Evolutionary conservation across 257 asterid species (phyloP).

Genomic region (Solanum chilense): DNA sequence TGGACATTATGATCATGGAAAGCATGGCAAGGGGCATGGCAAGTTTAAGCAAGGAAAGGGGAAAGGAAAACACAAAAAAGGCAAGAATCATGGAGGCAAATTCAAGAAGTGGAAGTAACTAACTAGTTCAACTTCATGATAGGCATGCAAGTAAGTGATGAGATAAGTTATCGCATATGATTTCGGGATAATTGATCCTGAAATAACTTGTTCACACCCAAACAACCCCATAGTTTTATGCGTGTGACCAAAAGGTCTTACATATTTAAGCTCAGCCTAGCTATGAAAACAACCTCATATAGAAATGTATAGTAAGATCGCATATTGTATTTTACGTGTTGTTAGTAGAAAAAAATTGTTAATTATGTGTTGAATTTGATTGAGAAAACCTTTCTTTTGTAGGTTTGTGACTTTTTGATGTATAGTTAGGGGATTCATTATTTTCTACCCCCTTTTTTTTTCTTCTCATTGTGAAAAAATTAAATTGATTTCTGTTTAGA

Average conservation of each 20-base stretch:
- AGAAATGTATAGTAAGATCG: neutral
- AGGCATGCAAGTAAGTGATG: no score
- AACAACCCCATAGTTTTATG: no score
- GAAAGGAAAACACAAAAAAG: constrained; percentile 29
- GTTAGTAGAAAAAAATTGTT: neutral
- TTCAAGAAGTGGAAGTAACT: constrained; percentile 77
- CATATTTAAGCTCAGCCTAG: no score
- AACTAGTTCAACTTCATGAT: neutral
- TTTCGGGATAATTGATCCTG: no score
- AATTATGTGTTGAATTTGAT: neutral
- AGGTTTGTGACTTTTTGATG: no score
- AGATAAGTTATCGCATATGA: no score
- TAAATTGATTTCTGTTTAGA: no score
- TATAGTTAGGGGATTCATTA: no score
- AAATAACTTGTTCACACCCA: no score
- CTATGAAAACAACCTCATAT: neutral
- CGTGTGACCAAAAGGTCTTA: neutral
- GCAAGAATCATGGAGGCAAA: constrained; percentile 41
- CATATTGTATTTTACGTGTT: no score
- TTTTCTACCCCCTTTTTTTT: no score
- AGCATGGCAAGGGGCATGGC: constrained; percentile 13
- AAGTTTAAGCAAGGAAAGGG: constrained; percentile 27
- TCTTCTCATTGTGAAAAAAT: no score
- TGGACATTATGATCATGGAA: constrained; percentile 27
- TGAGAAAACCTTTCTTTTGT: neutral